These are phyloP conservation scores for Pleurotus sapidus DNA, from an alignment of 768 basidiomycete species.

Conservation along the genomic window DNA sequence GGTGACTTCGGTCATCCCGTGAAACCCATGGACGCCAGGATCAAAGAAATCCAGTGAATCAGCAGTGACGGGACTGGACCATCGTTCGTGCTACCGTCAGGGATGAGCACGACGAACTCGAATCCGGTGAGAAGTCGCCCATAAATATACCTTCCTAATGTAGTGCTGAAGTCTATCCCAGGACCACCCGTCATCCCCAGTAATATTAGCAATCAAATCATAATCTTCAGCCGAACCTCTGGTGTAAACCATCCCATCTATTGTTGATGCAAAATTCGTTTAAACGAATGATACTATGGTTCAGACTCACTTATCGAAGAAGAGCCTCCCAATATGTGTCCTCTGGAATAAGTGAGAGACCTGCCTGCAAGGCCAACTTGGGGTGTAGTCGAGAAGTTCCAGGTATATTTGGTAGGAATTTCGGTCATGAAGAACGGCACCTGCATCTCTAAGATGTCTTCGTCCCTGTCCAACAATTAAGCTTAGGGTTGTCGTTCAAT, in stretches of 20 bases:
- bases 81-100: slow-evolving; percentile 12
- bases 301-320: slow-evolving; percentile 27
- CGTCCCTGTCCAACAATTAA: slow-evolving; percentile 6
- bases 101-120: not conserved
- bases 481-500: too few relatives aligned
- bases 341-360: slow-evolving; percentile 16
- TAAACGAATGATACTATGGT: too few relatives aligned
- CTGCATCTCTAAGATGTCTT: slow-evolving; percentile 10
- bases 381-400: slow-evolving; percentile 24
- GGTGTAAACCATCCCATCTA: slow-evolving; percentile 22
- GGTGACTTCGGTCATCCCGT: slow-evolving; percentile 18
- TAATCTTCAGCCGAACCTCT: slow-evolving; percentile 23
- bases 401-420: slow-evolving; percentile 13
- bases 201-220: slow-evolving; percentile 19
- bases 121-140: too few relatives aligned
- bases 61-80: slow-evolving; percentile 16
- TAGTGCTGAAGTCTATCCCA: slow-evolving; percentile 23
- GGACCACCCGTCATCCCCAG: slow-evolving; percentile 24
- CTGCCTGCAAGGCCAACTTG: slow-evolving; percentile 16
- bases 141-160: slow-evolving; percentile 25
- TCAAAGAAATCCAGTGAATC: slow-evolving; percentile 20
- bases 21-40: slow-evolving; percentile 22
- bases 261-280: too few relatives aligned
- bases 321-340: slow-evolving; percentile 18
- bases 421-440: slow-evolving; percentile 11